Base-by-base conservation (phyloP, 495 filamentous ascomycete species). In the Hyaloscypha hepaticicola region DNA sequence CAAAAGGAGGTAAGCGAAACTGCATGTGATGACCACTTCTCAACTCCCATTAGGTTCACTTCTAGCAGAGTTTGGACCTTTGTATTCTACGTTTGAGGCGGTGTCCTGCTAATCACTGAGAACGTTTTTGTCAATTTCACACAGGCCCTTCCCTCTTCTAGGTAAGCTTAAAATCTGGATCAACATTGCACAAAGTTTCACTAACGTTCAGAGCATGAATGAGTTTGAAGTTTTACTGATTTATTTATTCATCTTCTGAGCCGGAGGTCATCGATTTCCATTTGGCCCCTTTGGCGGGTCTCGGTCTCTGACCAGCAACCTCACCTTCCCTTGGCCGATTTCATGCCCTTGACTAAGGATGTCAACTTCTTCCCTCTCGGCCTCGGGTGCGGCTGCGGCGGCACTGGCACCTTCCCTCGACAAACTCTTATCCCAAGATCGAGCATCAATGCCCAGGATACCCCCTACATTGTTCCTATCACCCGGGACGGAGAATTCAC, bases 401-500 rank as follows among this genome's bases (percentile, higher is more conserved):
- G 60, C 59, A 58, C 52, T 26, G 9, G 25, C 69, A 1, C 78
- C 77, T 24, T 85, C 79, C 58, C 78, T 75, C 41, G 80, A 73
- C 62, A 88, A 74, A 24, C 77, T 82, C 77, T 89, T 92, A 73
- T 97, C 95, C 78, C 90, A 96, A 74, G 90, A 96, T 63, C 85
- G 84, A 2, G 93, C 89, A 75, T 97, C 94, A 66, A 99, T 92
- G 9, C 96, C 95, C 50, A 99, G 78, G 60, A 99, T 96, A 1
- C 95, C 96, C 24, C 94, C 94, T 68, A 96, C 89, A 71, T 91
- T 92, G 75, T 88, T 90, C 33, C 91, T 80, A 72, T 98, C 96
- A 2, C 96, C 96, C 3, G 92, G 91, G 8, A 96, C 94, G 52
- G 89, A 93, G 75, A 99, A 99, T 76, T 99, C 96, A 41, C 93